These are phyloP conservation scores for Dimargaris cristalligena DNA, from an alignment of 192 early-diverging fungal species.

Conservation along the genomic window DNA sequence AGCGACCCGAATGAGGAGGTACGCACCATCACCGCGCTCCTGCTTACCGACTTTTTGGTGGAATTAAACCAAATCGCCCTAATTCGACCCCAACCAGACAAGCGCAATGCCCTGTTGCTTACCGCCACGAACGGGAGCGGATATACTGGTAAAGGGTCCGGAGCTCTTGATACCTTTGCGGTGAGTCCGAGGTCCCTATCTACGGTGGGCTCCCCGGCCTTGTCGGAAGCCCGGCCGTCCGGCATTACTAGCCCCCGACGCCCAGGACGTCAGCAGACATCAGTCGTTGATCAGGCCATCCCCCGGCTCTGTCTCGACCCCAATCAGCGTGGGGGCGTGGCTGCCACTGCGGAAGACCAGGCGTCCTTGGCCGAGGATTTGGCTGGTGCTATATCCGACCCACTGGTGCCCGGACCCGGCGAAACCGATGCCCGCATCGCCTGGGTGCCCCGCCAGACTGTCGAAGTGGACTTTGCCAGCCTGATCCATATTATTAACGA, in stretches of 20 bases:
- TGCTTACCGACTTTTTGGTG: slow-evolving; percentile 76
- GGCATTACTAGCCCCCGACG: not conserved
- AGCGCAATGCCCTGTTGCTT: not conserved
- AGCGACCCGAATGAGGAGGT: slow-evolving; percentile 85
- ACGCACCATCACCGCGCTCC: slow-evolving; percentile 54
- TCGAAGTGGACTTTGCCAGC: slow-evolving; percentile 65
- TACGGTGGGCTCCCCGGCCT: not conserved
- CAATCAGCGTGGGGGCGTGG: too few species aligned
- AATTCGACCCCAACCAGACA: not conserved
- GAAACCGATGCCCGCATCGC: slow-evolving; percentile 25
- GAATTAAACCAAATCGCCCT: slow-evolving; percentile 40
- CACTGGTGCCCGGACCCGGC: not conserved
- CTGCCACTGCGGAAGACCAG: not conserved
- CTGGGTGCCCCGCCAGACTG: slow-evolving; percentile 61
- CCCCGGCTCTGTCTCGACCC: not conserved
- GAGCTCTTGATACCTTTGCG: not conserved
- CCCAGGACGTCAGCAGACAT: too few species aligned
- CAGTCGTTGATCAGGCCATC: not conserved
- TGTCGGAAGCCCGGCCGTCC: too few species aligned
- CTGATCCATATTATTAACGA: slow-evolving; percentile 73
- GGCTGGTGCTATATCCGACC: slow-evolving; percentile 9
- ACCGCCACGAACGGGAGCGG: not conserved
- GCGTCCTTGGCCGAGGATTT: not conserved
- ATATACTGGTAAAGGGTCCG: not conserved
- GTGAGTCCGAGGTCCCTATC: not conserved